Evolutionary conservation across 2,329 filamentous ascomycete species (phyloP).

Genomic region (Penicillium vulpinum): DNA sequence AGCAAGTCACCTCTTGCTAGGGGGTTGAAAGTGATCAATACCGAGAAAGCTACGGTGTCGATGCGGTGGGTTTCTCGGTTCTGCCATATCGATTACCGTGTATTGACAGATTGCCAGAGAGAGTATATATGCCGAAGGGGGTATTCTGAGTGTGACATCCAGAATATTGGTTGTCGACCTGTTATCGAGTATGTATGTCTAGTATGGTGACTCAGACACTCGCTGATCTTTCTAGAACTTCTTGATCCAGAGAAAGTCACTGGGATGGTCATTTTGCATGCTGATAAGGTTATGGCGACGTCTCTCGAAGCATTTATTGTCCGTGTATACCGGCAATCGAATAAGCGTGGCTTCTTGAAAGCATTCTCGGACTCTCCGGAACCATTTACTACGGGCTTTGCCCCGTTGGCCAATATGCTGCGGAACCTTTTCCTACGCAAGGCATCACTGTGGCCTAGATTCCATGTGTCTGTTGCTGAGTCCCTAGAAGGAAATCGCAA

Average conservation of each 20-base stretch:
- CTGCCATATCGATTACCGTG: neutral
- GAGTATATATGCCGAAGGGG: slow-evolving; percentile 86
- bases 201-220: neutral
- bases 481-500: slow-evolving; percentile 88
- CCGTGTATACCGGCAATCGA: slow-evolving; percentile 89
- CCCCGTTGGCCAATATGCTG: slow-evolving; percentile 86
- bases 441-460: slow-evolving; percentile 86
- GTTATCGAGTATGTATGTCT: slow-evolving; percentile 60
- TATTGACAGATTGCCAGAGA: slow-evolving; percentile 56
- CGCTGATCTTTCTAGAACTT: slow-evolving; percentile 47
- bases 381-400: slow-evolving; percentile 83
- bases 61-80: slow-evolving; percentile 50
- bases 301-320: slow-evolving; percentile 94
- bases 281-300: slow-evolving; percentile 78
- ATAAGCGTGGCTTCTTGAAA: slow-evolving; percentile 90
- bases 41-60: slow-evolving; percentile 83
- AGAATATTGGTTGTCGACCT: slow-evolving; percentile 93
- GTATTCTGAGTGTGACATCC: slow-evolving; percentile 94
- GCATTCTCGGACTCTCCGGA: slow-evolving; percentile 94
- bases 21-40: slow-evolving; percentile 89
- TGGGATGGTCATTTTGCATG: slow-evolving; percentile 82
- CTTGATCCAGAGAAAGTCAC: slow-evolving; percentile 82
- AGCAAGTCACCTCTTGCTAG: slow-evolving; percentile 79
- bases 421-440: slow-evolving; percentile 88
- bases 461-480: slow-evolving; percentile 85